A percentile compares a stretch with the other conserved stretches of the same genome.
Conservation (phyloP, 2,329 filamentous ascomycete species). For the Calonectria ilicicola region DNA sequence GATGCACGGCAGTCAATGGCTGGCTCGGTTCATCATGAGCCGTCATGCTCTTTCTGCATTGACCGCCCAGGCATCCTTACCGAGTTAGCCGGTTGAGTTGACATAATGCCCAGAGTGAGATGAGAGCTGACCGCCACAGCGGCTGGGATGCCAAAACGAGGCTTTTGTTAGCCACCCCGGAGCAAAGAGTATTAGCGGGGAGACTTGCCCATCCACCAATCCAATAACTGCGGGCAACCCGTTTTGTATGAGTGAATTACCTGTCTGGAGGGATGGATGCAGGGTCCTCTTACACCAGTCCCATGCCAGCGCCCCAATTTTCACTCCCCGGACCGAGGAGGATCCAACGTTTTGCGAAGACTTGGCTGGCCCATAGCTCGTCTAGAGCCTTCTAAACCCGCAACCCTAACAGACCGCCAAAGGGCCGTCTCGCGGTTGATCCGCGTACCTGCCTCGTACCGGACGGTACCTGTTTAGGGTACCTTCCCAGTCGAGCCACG, state of each 20-base stretch:
- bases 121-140: constrained; percentile 27
- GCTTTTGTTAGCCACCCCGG: constrained; percentile 11
- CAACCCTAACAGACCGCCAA: constrained; percentile 35
- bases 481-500: constrained; percentile 26
- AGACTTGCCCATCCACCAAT: constrained; percentile 19
- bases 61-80: constrained; percentile 18
- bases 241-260: constrained; percentile 46
- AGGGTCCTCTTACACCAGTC: constrained; percentile 40
- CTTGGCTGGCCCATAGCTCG: constrained; percentile 24
- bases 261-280: constrained; percentile 34
- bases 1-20: constrained; percentile 2
- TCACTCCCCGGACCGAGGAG: constrained; percentile 24
- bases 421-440: constrained; percentile 33
- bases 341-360: constrained; percentile 33
- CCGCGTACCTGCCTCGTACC: constrained; percentile 32
- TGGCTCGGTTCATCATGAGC: constrained; percentile 5
- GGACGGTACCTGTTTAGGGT: background rate
- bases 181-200: constrained; percentile 15
- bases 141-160: constrained; percentile 20
- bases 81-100: constrained; percentile 34
- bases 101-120: constrained; percentile 6
- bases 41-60: constrained; percentile 7
- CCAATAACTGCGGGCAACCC: background rate
- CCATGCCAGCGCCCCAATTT: constrained; percentile 29
- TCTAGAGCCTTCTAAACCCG: constrained; percentile 22